These are phyloP conservation scores for Collybia sp. DNA, from an alignment of 768 basidiomycete genomes.

Conservation along the genomic window DNA sequence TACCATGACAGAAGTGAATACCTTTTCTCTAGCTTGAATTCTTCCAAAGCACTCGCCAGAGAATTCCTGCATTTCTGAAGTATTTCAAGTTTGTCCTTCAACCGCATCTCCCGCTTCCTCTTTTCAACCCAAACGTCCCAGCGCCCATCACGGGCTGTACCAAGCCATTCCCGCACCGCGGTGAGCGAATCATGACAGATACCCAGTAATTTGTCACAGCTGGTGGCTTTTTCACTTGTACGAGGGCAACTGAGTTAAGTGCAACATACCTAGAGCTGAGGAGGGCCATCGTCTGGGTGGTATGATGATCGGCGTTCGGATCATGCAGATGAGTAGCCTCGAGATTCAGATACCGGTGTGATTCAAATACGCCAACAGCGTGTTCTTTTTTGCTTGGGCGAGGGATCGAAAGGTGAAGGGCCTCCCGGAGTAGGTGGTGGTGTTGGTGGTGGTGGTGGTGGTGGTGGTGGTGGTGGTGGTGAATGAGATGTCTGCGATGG, in stretches of 20 bases:
- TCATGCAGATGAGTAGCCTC: constrained; percentile 52
- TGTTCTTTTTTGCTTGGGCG: constrained; percentile 34
- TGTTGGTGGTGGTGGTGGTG: constrained; percentile 22
- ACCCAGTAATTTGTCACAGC: constrained; percentile 51
- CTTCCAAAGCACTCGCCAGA: constrained; percentile 31
- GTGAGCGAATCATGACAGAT: constrained; percentile 34
- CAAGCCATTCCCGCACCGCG: constrained; percentile 48
- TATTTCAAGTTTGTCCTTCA: constrained; percentile 28
- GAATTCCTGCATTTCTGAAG: constrained; percentile 31
- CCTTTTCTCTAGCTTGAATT: constrained; percentile 50
- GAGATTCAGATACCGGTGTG: constrained; percentile 63
- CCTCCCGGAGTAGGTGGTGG: constrained; percentile 29
- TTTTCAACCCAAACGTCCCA: constrained; percentile 30
- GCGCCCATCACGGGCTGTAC: constrained; percentile 26
- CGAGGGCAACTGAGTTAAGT: background rate
- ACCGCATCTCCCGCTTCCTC: constrained; percentile 21
- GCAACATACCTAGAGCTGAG: constrained; percentile 35
- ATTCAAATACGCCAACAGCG: constrained; percentile 72
- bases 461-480: background rate
- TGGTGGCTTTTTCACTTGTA: constrained; percentile 5
- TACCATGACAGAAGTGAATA: constrained; percentile 20
- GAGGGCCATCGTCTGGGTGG: constrained; percentile 36
- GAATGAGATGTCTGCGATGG: background rate
- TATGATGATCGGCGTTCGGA: constrained; percentile 38
- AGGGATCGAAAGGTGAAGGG: constrained; percentile 31